A percentile compares a stretch with the other conserved stretches of the same genome.
Evolutionary conservation across 164 flowering plant genomes (phyloP).

Genomic region (Pachysandra terminalis): DNA sequence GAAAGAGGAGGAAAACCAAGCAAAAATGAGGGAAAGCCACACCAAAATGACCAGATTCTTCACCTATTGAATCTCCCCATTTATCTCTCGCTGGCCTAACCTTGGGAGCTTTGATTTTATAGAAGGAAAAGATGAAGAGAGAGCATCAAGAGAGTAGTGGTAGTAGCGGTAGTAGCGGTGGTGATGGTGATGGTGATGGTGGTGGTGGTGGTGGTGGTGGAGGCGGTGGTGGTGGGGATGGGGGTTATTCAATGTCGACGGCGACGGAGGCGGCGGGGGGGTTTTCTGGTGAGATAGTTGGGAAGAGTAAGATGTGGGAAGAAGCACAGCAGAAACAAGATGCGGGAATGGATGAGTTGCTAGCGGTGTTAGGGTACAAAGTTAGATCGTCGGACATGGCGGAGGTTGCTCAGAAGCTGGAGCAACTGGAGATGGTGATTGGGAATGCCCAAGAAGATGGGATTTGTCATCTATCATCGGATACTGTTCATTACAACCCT

Average conservation of each 20-base stretch:
- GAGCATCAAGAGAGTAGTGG: conserved; percentile 15
- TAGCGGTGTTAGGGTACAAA: conserved; percentile 79
- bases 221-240: neutral
- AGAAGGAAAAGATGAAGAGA: conserved; percentile 25
- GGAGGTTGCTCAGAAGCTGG: conserved; percentile 73
- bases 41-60: neutral
- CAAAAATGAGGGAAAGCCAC: neutral
- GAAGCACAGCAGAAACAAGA: conserved; percentile 34
- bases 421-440: conserved; percentile 74
- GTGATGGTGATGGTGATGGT: neutral
- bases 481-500: conserved; percentile 79
- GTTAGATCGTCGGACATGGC: conserved; percentile 80
- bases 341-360: conserved; percentile 64
- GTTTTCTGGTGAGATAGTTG: neutral
- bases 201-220: no score
- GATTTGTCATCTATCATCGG: conserved; percentile 49
- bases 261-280: neutral
- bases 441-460: conserved; percentile 49
- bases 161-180: neutral
- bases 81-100: neutral
- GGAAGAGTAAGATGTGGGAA: conserved; percentile 44
- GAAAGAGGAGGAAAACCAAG: neutral
- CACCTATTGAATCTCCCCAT: neutral
- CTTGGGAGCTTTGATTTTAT: neutral
- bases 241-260: conserved; percentile 7